Base-by-base conservation (phyloP, 73 alveolate genomes). In the Blepharisma japonicum region DNA sequence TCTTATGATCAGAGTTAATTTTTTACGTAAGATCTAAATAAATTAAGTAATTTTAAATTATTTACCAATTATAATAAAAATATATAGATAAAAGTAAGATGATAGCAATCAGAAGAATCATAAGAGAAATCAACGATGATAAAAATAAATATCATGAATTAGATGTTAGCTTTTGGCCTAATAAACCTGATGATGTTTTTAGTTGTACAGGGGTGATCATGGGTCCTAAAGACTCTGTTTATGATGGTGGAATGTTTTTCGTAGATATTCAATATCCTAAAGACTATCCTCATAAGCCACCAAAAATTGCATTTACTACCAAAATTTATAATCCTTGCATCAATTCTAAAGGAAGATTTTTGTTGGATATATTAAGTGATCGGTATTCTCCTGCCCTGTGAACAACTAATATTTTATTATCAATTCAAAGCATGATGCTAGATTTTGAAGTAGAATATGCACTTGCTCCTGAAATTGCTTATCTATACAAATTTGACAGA, bases 371-470 rank as follows among this genome's bases (percentile, higher is more conserved):
- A 6, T 80, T 91, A 71, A n/a, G n/a, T n/a, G n/a, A n/a, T n/a
- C n/a, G 81, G 82, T 46, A 93, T 81, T 81, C 89, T 42, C 97
- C 97, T 20, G 91, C 91, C 39, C 87, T 85, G 54, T 89, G 82
- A 79, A 85, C 89, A 7, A 77, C 82, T 80, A 88, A 87, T 68
- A 81, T 89, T 49, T 89, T 92, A 39, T 83, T 91, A 56, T 77
- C 94, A 32, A 90, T 91, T 71, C n/a, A n/a, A n/a, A n/a, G n/a
- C n/a, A n/a, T n/a, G n/a, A n/a, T n/a, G n/a, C n/a, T n/a, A 48
- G 97, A 91, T 66, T 91, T 97, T 25, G 86, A 92, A 71, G 94
- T 96, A 67, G 97, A 92, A 50, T n/a, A n/a, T n/a, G n/a, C 97
- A 23, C 80, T 92, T 45, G 98, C 79, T 1, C 96, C 97, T 53